These are phyloP conservation scores for Pseudopithomyces chartarum DNA, from an alignment of 2,329 filamentous ascomycete species.

Conservation along the genomic window DNA sequence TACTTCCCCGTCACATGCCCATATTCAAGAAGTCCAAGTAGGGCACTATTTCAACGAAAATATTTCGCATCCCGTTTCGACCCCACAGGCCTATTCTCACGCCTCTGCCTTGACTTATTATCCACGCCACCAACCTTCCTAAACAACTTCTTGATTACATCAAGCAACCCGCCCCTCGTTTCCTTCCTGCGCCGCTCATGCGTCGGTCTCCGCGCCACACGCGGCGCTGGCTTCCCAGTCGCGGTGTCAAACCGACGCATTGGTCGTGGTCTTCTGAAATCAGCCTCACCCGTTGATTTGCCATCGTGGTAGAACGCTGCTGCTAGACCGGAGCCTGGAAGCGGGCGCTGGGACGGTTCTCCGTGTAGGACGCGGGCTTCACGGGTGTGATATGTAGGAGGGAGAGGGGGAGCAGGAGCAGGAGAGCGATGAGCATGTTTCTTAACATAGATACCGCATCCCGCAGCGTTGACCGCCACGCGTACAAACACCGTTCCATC, in stretches of 20 bases:
- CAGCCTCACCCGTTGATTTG: background rate
- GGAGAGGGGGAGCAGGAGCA: background rate
- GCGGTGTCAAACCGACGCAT: background rate
- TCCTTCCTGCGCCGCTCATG: background rate
- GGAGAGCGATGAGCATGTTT: background rate
- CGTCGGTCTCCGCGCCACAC: background rate
- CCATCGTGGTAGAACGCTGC: background rate
- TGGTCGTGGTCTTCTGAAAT: background rate
- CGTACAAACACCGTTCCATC: background rate
- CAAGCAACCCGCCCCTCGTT: background rate
- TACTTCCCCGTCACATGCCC: too few species aligned
- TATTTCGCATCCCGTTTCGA: too few species aligned
- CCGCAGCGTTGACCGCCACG: background rate
- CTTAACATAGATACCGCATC: background rate
- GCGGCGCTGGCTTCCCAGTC: background rate
- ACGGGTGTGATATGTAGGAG: background rate
- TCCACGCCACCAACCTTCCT: background rate
- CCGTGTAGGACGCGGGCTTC: too few species aligned
- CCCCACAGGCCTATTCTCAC: too few species aligned
- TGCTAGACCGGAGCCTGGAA: background rate
- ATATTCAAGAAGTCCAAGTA: too few species aligned
- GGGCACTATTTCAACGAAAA: too few species aligned
- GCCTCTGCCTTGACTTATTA: too few species aligned
- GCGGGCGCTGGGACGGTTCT: background rate
- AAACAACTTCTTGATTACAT: background rate